These are phyloP conservation scores for Tribonema minus DNA, from an alignment of 108 stramenopile genomes.

Conservation along the genomic window DNA sequence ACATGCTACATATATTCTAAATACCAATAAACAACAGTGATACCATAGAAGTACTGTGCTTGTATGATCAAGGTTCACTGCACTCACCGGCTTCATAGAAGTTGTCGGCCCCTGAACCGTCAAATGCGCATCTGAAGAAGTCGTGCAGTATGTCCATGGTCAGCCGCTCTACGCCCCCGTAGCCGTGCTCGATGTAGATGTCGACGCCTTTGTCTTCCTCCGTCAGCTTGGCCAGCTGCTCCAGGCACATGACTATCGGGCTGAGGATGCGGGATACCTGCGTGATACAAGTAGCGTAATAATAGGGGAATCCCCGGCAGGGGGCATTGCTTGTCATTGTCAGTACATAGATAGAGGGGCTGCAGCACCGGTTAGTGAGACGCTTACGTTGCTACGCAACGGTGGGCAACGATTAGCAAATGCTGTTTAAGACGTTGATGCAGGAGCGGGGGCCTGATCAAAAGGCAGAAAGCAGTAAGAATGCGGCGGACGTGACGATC, in stretches of 20 bases:
- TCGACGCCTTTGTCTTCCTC: constrained; percentile 53
- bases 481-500: too few relatives aligned
- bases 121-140: constrained; percentile 75
- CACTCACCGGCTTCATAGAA: constrained; percentile 68
- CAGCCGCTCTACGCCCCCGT: constrained; percentile 65
- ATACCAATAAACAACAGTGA: neutral
- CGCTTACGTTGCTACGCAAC: too few relatives aligned
- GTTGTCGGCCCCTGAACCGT: constrained; percentile 70
- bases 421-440: too few relatives aligned
- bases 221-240: constrained; percentile 47
- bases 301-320: too few relatives aligned
- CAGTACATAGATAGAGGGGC: too few relatives aligned
- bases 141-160: constrained; percentile 70
- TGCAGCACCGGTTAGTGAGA: too few relatives aligned
- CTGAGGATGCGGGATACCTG: constrained; percentile 71
- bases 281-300: too few relatives aligned
- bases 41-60: neutral
- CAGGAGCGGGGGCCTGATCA: too few relatives aligned
- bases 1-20: neutral
- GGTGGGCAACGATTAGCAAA: too few relatives aligned
- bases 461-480: too few relatives aligned
- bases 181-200: constrained; percentile 57
- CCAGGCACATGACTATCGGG: constrained; percentile 66
- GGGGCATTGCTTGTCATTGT: too few relatives aligned
- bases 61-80: neutral